A percentile compares a stretch with the other conserved stretches of the same genome.
Conservation (phyloP, 192 early-diverging fungal species). For the Backusella australiensis region DNA sequence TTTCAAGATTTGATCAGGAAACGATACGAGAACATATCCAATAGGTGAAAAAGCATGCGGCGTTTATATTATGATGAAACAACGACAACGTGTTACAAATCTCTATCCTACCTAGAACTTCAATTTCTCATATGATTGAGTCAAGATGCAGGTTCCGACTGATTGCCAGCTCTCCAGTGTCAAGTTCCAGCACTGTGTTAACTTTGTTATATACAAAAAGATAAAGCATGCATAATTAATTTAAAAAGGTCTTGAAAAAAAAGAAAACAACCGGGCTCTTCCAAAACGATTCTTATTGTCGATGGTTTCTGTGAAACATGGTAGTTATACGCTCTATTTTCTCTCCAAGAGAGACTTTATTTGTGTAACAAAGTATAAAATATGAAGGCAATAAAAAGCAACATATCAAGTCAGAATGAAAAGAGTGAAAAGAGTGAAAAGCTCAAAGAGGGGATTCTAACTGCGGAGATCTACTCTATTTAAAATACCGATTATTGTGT, state of each 20-base stretch:
- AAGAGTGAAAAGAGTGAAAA: conserved; percentile 4
- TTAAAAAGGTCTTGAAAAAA: background rate
- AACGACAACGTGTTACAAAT: background rate
- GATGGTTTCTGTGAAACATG: background rate
- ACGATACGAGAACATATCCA: background rate
- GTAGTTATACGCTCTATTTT: background rate
- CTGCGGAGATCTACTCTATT: background rate
- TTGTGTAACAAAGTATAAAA: background rate
- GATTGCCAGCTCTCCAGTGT: background rate
- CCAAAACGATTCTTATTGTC: background rate
- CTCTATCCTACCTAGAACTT: background rate
- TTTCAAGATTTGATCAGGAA: background rate
- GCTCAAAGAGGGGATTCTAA: background rate
- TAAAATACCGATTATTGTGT: background rate
- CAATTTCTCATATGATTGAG: background rate
- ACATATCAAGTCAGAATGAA: conserved; percentile 3
- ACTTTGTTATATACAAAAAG: background rate
- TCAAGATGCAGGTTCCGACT: background rate
- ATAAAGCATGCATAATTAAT: background rate
- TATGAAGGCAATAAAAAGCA: background rate
- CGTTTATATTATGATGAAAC: background rate
- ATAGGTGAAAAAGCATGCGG: background rate
- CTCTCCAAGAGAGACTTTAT: background rate
- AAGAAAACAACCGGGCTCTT: background rate
- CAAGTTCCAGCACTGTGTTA: background rate